Conservation (phyloP, 441 rosid genomes). For the Pelargonium citronellum region DNA sequence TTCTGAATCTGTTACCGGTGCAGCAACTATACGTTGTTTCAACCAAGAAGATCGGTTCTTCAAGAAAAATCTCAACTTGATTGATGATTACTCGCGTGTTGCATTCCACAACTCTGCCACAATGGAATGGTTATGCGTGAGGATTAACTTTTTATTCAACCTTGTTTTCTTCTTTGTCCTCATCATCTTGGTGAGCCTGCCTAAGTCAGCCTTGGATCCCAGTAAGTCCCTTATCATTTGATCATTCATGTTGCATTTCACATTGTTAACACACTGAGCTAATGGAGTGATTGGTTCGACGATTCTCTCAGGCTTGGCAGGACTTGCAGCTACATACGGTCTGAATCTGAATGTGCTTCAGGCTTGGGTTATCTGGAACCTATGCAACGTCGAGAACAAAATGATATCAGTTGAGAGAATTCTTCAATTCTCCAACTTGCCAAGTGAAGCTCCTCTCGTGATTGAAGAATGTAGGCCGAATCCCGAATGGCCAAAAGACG, state of each 20-base stretch:
- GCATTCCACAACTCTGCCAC: conserved; percentile 55
- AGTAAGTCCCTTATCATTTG: conserved; percentile 34
- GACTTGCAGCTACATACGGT: conserved; percentile 50
- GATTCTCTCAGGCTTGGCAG: conserved; percentile 43
- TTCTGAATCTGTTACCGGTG: conserved; percentile 54
- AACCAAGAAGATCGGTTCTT: conserved; percentile 49
- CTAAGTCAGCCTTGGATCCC: conserved; percentile 46
- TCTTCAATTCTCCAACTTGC: conserved; percentile 47
- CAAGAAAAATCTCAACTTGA: conserved; percentile 29
- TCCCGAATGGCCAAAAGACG: conserved; percentile 48
- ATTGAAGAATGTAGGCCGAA: conserved; percentile 35
- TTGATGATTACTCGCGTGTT: conserved; percentile 50
- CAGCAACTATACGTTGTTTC: conserved; percentile 51
- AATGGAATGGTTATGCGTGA: conserved; percentile 61
- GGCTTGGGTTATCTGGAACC: conserved; percentile 70
- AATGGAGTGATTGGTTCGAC: too few species aligned
- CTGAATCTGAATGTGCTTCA: conserved; percentile 53
- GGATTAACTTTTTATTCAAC: conserved; percentile 63
- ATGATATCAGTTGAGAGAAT: conserved; percentile 68
- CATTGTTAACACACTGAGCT: not conserved
- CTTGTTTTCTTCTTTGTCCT: conserved; percentile 51
- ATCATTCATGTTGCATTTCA: not conserved
- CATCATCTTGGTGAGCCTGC: conserved; percentile 49
- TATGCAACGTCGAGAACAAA: conserved; percentile 66
- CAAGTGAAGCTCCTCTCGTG: conserved; percentile 49